phyloP scores from a whole-genome alignment of 176 grass and related monocot species.

The Oryza rufipogon region DNA sequence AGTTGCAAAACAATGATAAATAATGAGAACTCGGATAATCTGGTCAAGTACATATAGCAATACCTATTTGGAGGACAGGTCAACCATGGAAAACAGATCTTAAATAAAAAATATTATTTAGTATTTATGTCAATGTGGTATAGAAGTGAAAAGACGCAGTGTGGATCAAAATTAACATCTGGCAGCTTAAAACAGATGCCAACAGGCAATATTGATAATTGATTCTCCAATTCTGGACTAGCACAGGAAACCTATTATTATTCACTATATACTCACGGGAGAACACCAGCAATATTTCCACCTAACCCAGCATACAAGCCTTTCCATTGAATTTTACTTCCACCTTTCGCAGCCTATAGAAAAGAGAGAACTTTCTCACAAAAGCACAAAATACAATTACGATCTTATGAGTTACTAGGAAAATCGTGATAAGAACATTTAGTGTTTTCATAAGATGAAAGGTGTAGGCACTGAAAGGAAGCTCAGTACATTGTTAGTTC shows the following conservation, averaged over 20 bases:
- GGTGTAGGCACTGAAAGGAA: not conserved
- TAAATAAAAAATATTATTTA: not conserved
- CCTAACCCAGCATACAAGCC: constrained; percentile 43
- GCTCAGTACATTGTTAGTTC: not conserved
- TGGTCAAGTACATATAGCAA: not conserved
- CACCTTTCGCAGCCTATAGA: constrained; percentile 28
- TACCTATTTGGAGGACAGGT: not conserved
- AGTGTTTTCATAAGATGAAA: not conserved
- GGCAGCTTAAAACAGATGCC: not conserved
- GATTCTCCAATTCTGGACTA: not conserved
- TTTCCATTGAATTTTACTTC: constrained; percentile 41
- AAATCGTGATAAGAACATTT: not conserved
- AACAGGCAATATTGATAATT: not conserved
- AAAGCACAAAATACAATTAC: not conserved
- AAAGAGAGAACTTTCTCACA: constrained; percentile 3
- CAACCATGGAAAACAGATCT: constrained; percentile 4
- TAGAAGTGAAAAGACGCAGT: not conserved
- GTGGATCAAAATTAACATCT: not conserved
- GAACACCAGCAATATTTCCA: constrained; percentile 44
- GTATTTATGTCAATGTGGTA: not conserved
- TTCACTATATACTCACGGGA: constrained; percentile 30
- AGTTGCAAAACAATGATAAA: not conserved
- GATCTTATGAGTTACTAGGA: not conserved
- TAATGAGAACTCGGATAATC: not conserved
- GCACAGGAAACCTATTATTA: not conserved